A percentile compares a stretch with the other conserved stretches of the same genome.
These are phyloP conservation scores for Teunomyces pallodes DNA, from an alignment of 805 yeast species.

Conservation along the genomic window DNA sequence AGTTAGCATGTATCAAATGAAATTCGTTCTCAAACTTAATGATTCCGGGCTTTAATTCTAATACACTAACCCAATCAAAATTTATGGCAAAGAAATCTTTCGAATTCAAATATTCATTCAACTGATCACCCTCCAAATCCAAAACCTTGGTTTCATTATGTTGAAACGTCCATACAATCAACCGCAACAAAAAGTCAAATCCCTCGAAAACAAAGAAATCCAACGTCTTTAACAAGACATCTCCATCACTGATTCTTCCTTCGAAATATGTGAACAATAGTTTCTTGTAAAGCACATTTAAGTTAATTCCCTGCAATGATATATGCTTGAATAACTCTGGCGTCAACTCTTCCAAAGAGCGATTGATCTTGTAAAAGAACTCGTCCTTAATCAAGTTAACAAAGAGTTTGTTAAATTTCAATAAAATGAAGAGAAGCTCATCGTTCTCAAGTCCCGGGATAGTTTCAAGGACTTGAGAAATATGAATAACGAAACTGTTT, in stretches of 20 bases:
- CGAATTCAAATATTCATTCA: conserved; percentile 18
- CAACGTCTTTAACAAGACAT: conserved; percentile 14
- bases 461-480: conserved; percentile 16
- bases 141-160: conserved; percentile 15
- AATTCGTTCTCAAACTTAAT: conserved; percentile 39
- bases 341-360: conserved; percentile 36
- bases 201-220: conserved; percentile 43
- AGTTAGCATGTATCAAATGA: conserved; percentile 37
- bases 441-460: conserved; percentile 21
- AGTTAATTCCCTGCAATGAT: conserved; percentile 34
- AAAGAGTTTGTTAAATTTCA: conserved; percentile 30
- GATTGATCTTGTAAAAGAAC: conserved; percentile 32
- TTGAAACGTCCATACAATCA: conserved; percentile 23
- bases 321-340: conserved; percentile 29
- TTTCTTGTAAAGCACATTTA: conserved; percentile 19
- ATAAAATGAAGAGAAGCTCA: conserved; percentile 31
- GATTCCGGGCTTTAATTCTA: conserved; percentile 20
- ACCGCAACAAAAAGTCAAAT: conserved; percentile 30
- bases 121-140: conserved; percentile 22
- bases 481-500: conserved; percentile 20
- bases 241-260: conserved; percentile 5
- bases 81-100: conserved; percentile 14
- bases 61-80: conserved; percentile 9
- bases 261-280: conserved; percentile 19
- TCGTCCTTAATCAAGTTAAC: conserved; percentile 28